phyloP scores from a whole-genome alignment of 2,329 filamentous ascomycete species.

The Sarocladium oryzae region DNA sequence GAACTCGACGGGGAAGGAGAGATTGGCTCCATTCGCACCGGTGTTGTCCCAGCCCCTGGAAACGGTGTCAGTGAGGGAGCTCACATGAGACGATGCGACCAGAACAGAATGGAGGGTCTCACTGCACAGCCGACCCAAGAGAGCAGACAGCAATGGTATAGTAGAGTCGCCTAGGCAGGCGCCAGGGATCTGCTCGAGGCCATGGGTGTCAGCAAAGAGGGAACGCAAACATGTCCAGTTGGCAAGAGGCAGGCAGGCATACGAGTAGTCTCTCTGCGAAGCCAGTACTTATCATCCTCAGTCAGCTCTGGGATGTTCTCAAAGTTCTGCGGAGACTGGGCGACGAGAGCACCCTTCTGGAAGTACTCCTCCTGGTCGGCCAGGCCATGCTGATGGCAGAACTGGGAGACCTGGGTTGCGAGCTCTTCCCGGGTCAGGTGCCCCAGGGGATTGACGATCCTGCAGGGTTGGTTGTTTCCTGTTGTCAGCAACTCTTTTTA shows the following conservation, averaged over 20 bases:
- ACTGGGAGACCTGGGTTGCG: slow-evolving; percentile 16
- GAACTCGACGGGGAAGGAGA: slow-evolving; percentile 30
- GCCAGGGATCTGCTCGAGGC: slow-evolving; percentile 19
- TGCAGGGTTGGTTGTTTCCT: too few species aligned
- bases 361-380: slow-evolving; percentile 20
- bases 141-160: slow-evolving; percentile 23
- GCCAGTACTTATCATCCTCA: slow-evolving; percentile 17
- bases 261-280: slow-evolving; percentile 19
- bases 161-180: slow-evolving; percentile 20
- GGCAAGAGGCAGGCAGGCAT: too few species aligned
- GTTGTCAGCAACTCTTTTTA: too few species aligned
- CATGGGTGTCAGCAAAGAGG: background rate
- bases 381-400: slow-evolving; percentile 22
- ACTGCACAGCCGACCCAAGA: slow-evolving; percentile 23
- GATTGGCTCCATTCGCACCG: slow-evolving; percentile 32
- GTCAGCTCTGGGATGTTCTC: slow-evolving; percentile 18
- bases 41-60: slow-evolving; percentile 38
- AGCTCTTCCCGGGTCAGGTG: slow-evolving; percentile 19
- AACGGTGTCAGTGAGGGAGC: background rate
- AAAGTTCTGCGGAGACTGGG: slow-evolving; percentile 18
- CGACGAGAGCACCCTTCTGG: slow-evolving; percentile 22
- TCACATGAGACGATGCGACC: too few species aligned
- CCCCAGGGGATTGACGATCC: slow-evolving; percentile 22
- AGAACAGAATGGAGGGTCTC: background rate
- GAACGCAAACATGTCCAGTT: background rate